These are phyloP conservation scores for Colletotrichum musicola DNA, from an alignment of 2,329 filamentous ascomycete genomes.

Conservation along the genomic window DNA sequence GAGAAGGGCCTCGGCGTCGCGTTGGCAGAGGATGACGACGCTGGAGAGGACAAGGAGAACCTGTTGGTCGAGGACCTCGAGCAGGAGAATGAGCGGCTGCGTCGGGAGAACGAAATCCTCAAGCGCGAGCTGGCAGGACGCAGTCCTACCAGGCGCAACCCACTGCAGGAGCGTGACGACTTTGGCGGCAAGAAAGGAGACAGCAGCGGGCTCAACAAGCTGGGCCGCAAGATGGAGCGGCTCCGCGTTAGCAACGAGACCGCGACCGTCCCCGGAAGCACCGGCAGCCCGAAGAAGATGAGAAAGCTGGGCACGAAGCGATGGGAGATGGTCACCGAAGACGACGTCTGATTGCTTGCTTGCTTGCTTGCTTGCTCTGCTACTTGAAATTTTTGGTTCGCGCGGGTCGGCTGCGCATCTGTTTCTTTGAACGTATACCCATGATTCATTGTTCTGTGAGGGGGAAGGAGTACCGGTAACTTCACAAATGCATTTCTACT, in stretches of 20 bases:
- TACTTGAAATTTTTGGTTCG: not conserved
- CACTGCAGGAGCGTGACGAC: conserved; percentile 68
- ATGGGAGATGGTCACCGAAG: conserved; percentile 62
- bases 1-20: conserved; percentile 60
- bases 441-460: not conserved
- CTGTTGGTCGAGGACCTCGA: conserved; percentile 73
- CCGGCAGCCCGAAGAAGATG: conserved; percentile 66
- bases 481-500: not conserved
- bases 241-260: conserved; percentile 60
- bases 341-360: conserved; percentile 39
- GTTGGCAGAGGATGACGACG: conserved; percentile 55
- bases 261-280: conserved; percentile 44
- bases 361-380: not conserved
- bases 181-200: conserved; percentile 44
- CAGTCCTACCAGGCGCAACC: conserved; percentile 72
- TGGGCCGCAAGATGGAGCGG: conserved; percentile 63
- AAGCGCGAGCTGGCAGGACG: conserved; percentile 74
- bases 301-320: conserved; percentile 61
- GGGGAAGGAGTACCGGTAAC: conserved; percentile 9
- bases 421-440: conserved; percentile 34
- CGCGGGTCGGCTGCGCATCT: conserved; percentile 18
- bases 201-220: conserved; percentile 48
- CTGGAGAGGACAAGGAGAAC: conserved; percentile 71
- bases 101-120: conserved; percentile 73
- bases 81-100: conserved; percentile 77